Conservation (phyloP, 2,329 filamentous ascomycete genomes). For the Claviceps spartinae region DNA sequence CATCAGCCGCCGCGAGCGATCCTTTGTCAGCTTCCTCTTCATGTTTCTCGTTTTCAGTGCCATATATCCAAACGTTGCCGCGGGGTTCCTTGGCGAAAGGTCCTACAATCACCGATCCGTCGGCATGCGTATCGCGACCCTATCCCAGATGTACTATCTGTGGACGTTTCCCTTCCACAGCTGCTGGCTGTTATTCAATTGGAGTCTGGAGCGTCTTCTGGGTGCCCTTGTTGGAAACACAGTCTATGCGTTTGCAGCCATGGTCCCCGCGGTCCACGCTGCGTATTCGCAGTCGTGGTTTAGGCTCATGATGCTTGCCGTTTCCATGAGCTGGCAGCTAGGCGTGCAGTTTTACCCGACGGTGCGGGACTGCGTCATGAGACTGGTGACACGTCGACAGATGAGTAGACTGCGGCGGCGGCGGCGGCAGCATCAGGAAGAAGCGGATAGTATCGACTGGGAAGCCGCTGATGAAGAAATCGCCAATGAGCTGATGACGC, state of each 20-base stretch:
- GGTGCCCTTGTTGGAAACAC: constrained; percentile 10
- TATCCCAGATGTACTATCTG: constrained; percentile 10
- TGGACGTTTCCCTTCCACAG: constrained; percentile 9
- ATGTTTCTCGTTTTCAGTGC: constrained; percentile 9
- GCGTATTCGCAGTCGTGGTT: constrained; percentile 9
- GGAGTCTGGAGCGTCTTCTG: constrained; percentile 10
- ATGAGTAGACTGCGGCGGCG: constrained; percentile 5
- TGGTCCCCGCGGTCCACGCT: constrained; percentile 7
- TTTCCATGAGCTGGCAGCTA: constrained; percentile 11
- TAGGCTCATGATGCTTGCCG: constrained; percentile 10
- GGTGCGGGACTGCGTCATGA: constrained; percentile 7
- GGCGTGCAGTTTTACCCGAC: constrained; percentile 9
- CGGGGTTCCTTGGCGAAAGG: constrained; percentile 9
- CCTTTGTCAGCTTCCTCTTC: constrained; percentile 10
- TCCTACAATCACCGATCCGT: constrained; percentile 12
- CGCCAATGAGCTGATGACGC: constrained; percentile 5
- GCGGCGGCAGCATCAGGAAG: neutral
- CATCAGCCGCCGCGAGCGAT: constrained; percentile 6
- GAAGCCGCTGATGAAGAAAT: constrained; percentile 5
- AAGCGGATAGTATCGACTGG: constrained; percentile 6
- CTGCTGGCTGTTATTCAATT: constrained; percentile 11
- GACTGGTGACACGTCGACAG: constrained; percentile 7
- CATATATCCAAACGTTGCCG: constrained; percentile 9
- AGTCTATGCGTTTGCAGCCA: constrained; percentile 10
- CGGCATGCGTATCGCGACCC: constrained; percentile 9